These are phyloP conservation scores for Aspergillus olivimuriae DNA, from an alignment of 495 filamentous ascomycete genomes.

Conservation along the genomic window DNA sequence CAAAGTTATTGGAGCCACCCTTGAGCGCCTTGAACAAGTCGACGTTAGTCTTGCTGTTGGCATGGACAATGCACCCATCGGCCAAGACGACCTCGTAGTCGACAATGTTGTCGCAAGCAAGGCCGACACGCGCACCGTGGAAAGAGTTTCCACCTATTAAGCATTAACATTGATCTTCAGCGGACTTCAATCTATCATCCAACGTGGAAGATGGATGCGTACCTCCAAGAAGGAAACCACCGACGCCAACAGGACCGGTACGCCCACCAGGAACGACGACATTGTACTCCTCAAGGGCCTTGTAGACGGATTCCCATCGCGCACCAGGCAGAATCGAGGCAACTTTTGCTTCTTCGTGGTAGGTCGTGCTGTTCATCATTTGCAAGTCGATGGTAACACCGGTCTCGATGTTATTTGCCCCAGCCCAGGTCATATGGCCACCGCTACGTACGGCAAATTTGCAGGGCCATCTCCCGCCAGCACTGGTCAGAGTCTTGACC, in stretches of 20 bases:
- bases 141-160: conserved; percentile 38
- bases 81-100: conserved; percentile 50
- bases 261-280: conserved; percentile 36
- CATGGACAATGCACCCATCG: conserved; percentile 41
- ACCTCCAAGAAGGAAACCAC: conserved; percentile 37
- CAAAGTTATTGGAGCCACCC: conserved; percentile 49
- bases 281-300: conserved; percentile 21
- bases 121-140: conserved; percentile 33
- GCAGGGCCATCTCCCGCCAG: conserved; percentile 18
- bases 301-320: conserved; percentile 40
- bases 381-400: conserved; percentile 49
- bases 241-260: conserved; percentile 34
- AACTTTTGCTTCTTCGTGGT: conserved; percentile 27
- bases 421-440: conserved; percentile 35
- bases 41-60: conserved; percentile 29
- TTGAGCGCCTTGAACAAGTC: conserved; percentile 51
- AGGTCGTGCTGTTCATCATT: conserved; percentile 34
- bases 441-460: conserved; percentile 44
- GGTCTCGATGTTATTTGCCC: conserved; percentile 31
- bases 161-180: conserved; percentile 38
- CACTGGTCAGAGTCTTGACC: conserved; percentile 19
- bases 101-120: conserved; percentile 41
- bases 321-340: conserved; percentile 38
- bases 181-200: too few species aligned
- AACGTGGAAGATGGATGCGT: background rate